Percentiles rank a stretch among this genome's conserved stretches.
Evolutionary conservation across 2,329 filamentous ascomycete species (phyloP).

Genomic region (Fusarium sp.): DNA sequence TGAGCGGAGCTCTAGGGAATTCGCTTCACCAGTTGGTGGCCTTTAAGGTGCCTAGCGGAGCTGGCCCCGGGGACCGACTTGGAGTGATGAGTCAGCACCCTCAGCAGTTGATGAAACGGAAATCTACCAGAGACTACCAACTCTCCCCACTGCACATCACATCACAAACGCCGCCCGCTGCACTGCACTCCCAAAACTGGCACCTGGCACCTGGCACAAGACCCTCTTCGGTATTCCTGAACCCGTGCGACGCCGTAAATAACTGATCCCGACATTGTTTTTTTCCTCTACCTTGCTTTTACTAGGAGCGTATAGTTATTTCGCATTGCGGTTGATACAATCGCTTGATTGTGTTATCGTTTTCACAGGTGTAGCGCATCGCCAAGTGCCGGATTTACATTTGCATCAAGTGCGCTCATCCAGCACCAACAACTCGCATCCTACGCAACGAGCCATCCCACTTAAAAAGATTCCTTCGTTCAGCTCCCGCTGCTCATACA

Average conservation of each 20-base stretch:
- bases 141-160: conserved; percentile 57
- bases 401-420: conserved; percentile 28
- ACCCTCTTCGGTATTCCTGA: conserved; percentile 27
- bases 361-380: conserved; percentile 20
- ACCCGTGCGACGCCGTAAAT: conserved; percentile 30
- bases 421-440: conserved; percentile 14
- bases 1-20: conserved; percentile 25
- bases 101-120: conserved; percentile 48
- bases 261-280: conserved; percentile 5
- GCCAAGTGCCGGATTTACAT: conserved; percentile 32
- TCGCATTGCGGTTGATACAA: conserved; percentile 18
- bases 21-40: background rate
- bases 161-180: conserved; percentile 48
- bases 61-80: background rate
- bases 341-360: conserved; percentile 14
- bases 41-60: conserved; percentile 3
- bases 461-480: background rate
- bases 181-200: conserved; percentile 42
- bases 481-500: conserved; percentile 4
- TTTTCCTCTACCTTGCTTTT: background rate
- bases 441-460: background rate
- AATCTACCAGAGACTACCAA: conserved; percentile 53
- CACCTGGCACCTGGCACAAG: conserved; percentile 36
- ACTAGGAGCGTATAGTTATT: conserved; percentile 3
- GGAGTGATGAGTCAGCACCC: conserved; percentile 44